phyloP scores from a whole-genome alignment of 2,329 filamentous ascomycete genomes.

The Nigrospora sphaerica region DNA sequence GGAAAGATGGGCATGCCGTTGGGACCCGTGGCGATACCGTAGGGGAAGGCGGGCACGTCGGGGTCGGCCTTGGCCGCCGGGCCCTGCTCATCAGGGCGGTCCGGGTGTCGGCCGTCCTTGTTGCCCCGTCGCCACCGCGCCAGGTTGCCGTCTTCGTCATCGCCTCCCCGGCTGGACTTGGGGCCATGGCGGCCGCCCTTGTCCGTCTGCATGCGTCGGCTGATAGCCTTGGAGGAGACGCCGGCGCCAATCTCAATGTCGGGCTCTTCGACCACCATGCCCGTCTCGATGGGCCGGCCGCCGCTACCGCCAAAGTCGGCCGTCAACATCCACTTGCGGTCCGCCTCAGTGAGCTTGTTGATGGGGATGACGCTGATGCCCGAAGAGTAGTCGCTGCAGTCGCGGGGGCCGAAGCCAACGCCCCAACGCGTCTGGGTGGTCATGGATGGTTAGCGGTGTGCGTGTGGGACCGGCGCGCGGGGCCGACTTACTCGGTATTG shows the following conservation, averaged over 20 bases:
- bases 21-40: constrained; percentile 33
- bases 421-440: constrained; percentile 78
- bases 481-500: constrained; percentile 58
- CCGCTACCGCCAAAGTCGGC: constrained; percentile 92
- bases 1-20: constrained; percentile 45
- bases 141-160: constrained; percentile 18
- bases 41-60: constrained; percentile 30
- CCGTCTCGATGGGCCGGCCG: constrained; percentile 69
- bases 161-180: constrained; percentile 45
- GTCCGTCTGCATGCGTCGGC: constrained; percentile 62
- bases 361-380: constrained; percentile 94
- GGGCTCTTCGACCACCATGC: constrained; percentile 90
- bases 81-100: constrained; percentile 12
- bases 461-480: too few relatives aligned
- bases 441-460: constrained; percentile 8
- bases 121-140: constrained; percentile 18
- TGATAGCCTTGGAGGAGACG: constrained; percentile 86
- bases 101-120: constrained; percentile 13
- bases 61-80: constrained; percentile 16
- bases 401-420: constrained; percentile 91
- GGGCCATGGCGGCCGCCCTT: constrained; percentile 58
- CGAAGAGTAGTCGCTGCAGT: constrained; percentile 92
- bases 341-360: constrained; percentile 85
- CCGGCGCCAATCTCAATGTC: constrained; percentile 98
- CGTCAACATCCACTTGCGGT: constrained; percentile 93